Conservation (phyloP, 2,329 filamentous ascomycete genomes). For the Trichoderma pleuroti region DNA sequence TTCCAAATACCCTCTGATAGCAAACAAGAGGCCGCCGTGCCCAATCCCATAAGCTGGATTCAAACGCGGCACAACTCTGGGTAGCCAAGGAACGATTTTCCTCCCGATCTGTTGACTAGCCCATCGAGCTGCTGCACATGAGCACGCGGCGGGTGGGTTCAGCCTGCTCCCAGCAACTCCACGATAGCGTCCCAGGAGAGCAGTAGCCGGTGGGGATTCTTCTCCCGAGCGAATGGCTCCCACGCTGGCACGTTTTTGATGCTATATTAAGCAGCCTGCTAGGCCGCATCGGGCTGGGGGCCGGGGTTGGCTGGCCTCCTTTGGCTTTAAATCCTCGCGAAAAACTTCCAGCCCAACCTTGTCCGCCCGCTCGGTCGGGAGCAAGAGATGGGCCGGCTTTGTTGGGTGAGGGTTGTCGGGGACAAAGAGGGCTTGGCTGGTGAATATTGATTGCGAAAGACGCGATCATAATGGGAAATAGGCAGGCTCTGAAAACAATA, state of each 20-base stretch:
- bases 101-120: not conserved
- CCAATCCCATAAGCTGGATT: not conserved
- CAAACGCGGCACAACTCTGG: not conserved
- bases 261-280: slow-evolving; percentile 11
- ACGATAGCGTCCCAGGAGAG: not conserved
- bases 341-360: not conserved
- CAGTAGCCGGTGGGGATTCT: not conserved
- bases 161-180: not conserved
- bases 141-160: not conserved
- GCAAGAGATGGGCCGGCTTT: slow-evolving; percentile 11
- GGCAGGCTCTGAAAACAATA: not conserved
- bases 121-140: not conserved
- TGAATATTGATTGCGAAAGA: not conserved
- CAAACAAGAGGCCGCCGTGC: not conserved
- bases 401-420: not conserved
- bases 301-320: not conserved
- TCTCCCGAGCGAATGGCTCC: not conserved
- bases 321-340: not conserved
- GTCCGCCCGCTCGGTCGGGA: slow-evolving; percentile 11
- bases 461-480: not conserved
- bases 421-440: not conserved
- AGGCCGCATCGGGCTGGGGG: not conserved
- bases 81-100: slow-evolving; percentile 5
- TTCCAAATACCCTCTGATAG: not conserved
- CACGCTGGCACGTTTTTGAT: not conserved